Percentiles rank a stretch among this genome's conserved stretches.
Evolutionary conservation across 2,329 filamentous ascomycete species (phyloP).

Genomic region (Fusarium sororula): DNA sequence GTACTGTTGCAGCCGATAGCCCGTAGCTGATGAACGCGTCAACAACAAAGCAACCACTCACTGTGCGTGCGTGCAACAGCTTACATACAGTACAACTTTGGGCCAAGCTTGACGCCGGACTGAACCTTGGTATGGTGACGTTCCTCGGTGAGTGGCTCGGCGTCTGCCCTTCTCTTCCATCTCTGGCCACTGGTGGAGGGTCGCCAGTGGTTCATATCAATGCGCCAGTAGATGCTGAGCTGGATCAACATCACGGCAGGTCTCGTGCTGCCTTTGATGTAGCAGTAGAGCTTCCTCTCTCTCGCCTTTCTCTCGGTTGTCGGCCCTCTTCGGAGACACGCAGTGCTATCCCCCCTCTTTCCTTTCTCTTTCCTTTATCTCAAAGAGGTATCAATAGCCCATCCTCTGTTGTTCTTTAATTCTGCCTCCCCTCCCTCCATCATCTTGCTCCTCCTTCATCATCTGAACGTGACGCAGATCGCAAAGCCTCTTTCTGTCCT

Average conservation of each 20-base stretch:
- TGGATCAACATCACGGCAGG: constrained; percentile 40
- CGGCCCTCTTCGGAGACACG: constrained; percentile 21
- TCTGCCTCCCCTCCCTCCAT: constrained; percentile 23
- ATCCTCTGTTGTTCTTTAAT: constrained; percentile 20
- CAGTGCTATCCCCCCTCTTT: constrained; percentile 10
- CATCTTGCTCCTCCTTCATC: constrained; percentile 19
- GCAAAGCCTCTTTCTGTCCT: constrained; percentile 17
- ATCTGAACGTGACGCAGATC: constrained; percentile 28
- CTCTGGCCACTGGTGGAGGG: constrained; percentile 43
- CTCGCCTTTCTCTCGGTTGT: constrained; percentile 30
- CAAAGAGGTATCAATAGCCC: constrained; percentile 26
- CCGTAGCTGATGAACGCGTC: constrained; percentile 17
- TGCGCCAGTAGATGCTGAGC: constrained; percentile 25
- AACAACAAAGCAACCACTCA: constrained; percentile 1
- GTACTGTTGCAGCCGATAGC: background rate
- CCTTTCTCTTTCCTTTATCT: constrained; percentile 1
- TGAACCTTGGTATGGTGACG: constrained; percentile 38
- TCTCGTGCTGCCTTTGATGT: constrained; percentile 33
- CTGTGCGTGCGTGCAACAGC: constrained; percentile 5
- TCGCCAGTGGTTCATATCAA: constrained; percentile 44
- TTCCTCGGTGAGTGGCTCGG: constrained; percentile 39
- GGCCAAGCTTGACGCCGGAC: constrained; percentile 17
- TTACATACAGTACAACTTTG: background rate
- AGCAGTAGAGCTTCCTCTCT: constrained; percentile 9
- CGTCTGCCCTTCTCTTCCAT: constrained; percentile 21